phyloP scores from a whole-genome alignment of 805 yeast species.

The Hanseniaspora clermontiae region DNA sequence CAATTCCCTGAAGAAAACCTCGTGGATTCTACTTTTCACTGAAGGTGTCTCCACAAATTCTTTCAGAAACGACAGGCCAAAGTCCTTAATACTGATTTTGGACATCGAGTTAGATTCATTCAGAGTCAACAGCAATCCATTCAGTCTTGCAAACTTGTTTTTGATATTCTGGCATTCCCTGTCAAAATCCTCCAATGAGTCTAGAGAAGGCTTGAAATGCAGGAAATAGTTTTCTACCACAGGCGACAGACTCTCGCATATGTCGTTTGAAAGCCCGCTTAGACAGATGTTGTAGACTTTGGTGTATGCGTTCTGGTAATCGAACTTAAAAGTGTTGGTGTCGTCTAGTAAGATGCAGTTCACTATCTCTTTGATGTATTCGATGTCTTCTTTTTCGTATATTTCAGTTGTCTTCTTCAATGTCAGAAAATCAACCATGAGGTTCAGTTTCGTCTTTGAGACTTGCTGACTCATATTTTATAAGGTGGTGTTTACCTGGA shows the following conservation, averaged over 20 bases:
- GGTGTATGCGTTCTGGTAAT: conserved; percentile 1
- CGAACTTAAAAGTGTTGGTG: not conserved
- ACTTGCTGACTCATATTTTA: not conserved
- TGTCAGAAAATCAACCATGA: not conserved
- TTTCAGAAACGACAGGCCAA: not conserved
- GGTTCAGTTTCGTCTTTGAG: not conserved
- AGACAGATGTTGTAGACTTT: conserved; percentile 10
- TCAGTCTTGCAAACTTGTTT: not conserved
- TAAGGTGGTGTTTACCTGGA: no score
- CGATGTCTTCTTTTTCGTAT: not conserved
- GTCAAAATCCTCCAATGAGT: not conserved
- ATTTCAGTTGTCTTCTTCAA: not conserved
- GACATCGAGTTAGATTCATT: not conserved
- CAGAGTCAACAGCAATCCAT: not conserved
- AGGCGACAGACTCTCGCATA: not conserved
- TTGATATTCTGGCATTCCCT: not conserved
- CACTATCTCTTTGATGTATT: not conserved
- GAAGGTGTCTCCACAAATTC: not conserved
- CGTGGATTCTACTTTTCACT: not conserved
- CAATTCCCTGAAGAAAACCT: not conserved
- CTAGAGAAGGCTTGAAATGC: not conserved
- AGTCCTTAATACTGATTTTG: not conserved
- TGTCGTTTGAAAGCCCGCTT: not conserved
- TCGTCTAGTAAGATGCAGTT: not conserved
- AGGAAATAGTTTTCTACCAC: not conserved